Evolutionary conservation across 116 monocot genomes (phyloP), one percentile per base, ranked within the genome.

Genomic region (Papilionanthe hybrid): DNA sequence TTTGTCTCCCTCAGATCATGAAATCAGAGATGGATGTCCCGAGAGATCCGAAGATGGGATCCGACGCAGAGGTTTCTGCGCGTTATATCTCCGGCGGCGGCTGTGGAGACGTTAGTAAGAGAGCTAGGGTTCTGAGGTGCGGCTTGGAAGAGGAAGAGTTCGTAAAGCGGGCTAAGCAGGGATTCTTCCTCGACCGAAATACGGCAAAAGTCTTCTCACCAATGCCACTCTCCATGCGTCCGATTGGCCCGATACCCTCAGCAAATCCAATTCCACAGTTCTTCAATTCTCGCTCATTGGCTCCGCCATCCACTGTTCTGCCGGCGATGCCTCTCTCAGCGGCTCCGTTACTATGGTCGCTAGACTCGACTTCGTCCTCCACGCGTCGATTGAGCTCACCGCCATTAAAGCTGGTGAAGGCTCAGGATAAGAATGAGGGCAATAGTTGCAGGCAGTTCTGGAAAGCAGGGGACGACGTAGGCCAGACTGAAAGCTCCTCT

Each of bases 391-490:
- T 4, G 53, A 17, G 17, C 3, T 53, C 53, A 53, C 53, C 53
- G 53, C 4, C 18, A 4, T 15, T 53, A 4, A 28, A 13, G 43
- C 75, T 44, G 75, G 41, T 23, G 41, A 12, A 25, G 72, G 32
- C 1, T 32, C 48, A n/a, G 71, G 9, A 5, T 50, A 7, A 20
- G 63, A 7, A 7, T 7, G 63, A 63, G 23, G n/a, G 22, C 11
- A 68, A 50, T 44, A 41, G 30, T 10, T 82, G 55, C 30, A 82
- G 41, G 79, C 82, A 85, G 82, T 85, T 85, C 74, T 85, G 85
- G 85, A 85, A 85, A 65, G 85, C 85, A 2, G 85, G 85, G 67
- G 85, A 85, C 41, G 82, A 76, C 42, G 82, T 79, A 42, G 75
- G 79, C 20, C 68, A 55, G 42, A 7, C 73, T 6, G 30, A 19